These are phyloP conservation scores for Exophiala oligosperma DNA, from an alignment of 2,329 filamentous ascomycete genomes.

Conservation along the genomic window DNA sequence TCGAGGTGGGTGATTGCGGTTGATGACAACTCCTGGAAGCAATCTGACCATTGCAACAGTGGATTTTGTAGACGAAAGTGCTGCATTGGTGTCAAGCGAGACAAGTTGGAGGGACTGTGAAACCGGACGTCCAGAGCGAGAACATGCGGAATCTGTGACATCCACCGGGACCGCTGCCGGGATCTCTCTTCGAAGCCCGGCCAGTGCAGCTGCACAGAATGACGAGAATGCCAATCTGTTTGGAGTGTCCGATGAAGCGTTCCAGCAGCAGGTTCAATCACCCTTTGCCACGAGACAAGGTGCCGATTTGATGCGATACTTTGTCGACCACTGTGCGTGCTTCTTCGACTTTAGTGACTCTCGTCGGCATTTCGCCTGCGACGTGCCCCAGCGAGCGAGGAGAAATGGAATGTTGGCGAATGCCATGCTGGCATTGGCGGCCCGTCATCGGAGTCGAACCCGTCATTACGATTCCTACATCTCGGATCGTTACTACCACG, in stretches of 20 bases:
- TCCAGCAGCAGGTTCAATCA: neutral
- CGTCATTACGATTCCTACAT: neutral
- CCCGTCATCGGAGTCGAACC: conserved; percentile 4
- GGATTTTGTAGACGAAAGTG: conserved; percentile 7
- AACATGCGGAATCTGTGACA: too few relatives aligned
- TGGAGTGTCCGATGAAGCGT: neutral
- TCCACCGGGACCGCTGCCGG: too few relatives aligned
- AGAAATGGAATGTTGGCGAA: conserved; percentile 3
- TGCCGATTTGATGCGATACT: conserved; percentile 9
- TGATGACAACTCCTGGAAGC: too few relatives aligned
- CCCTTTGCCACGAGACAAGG: neutral
- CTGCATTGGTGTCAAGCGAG: neutral
- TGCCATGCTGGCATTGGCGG: conserved; percentile 8
- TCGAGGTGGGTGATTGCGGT: neutral
- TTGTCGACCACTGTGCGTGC: conserved; percentile 8
- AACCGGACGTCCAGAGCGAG: too few relatives aligned
- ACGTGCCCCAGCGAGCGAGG: neutral
- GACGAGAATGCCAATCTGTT: neutral
- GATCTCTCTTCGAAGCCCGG: too few relatives aligned
- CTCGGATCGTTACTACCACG: conserved; percentile 8
- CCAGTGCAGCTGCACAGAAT: too few relatives aligned
- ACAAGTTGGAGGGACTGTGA: too few relatives aligned
- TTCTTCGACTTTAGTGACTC: conserved; percentile 12
- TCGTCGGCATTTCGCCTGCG: conserved; percentile 6
- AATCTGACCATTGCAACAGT: neutral